These are phyloP conservation scores for Plasmodium billcollinsi DNA, from an alignment of 169 alveolate genomes.

Conservation along the genomic window DNA sequence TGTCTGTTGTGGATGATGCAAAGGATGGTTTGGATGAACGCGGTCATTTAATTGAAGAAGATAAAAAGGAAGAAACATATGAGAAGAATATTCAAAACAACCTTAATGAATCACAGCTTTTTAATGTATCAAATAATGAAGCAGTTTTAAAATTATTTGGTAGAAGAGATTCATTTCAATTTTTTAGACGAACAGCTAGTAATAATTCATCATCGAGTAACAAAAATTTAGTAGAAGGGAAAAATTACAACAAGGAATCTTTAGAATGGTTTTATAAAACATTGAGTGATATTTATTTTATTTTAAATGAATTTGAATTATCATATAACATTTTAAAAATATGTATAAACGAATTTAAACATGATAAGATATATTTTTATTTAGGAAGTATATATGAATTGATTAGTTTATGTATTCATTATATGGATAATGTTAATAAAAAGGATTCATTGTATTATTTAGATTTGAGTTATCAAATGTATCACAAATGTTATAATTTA, in stretches of 20 bases:
- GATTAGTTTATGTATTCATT: constrained; percentile 36
- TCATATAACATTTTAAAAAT: constrained; percentile 36
- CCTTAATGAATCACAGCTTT: background rate
- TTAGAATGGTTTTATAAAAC: constrained; percentile 55
- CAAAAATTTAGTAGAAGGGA: background rate
- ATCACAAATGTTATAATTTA: constrained; percentile 11
- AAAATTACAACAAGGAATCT: constrained; percentile 16
- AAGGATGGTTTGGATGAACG: background rate
- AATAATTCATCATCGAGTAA: background rate
- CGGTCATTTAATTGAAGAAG: background rate
- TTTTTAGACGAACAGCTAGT: background rate
- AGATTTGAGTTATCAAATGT: constrained; percentile 63
- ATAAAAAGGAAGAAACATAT: background rate
- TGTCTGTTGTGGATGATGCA: background rate
- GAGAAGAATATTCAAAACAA: background rate
- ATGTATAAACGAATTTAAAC: constrained; percentile 65
- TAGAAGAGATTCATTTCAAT: background rate
- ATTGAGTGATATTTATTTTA: constrained; percentile 43
- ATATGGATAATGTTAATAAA: constrained; percentile 36
- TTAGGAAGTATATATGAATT: constrained; percentile 37
- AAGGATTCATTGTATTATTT: constrained; percentile 51
- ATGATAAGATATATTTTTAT: constrained; percentile 36
- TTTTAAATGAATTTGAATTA: constrained; percentile 31
- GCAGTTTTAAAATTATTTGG: background rate
- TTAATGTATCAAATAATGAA: background rate